These are phyloP conservation scores for Herpetomonas samuelpessoai DNA, from an alignment of 208 protist species.

Conservation along the genomic window DNA sequence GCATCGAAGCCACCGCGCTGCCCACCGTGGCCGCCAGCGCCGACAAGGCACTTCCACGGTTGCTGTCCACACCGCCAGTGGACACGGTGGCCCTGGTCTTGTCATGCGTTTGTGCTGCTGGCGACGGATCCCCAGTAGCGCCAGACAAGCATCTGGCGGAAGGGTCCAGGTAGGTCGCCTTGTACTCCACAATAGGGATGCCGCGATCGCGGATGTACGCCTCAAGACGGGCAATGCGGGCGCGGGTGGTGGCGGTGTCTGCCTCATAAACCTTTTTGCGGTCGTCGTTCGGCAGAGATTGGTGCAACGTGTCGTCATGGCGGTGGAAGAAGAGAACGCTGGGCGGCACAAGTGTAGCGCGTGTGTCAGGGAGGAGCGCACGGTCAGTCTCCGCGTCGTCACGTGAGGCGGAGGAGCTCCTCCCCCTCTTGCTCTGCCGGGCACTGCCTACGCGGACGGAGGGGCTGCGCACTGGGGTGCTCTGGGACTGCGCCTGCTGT, in stretches of 20 bases:
- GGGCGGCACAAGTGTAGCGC: too few species aligned
- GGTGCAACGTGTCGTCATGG: conserved; percentile 32
- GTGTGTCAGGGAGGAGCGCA: too few species aligned
- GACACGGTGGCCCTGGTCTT: too few species aligned
- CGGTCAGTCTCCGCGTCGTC: background rate
- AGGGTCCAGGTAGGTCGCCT: conserved; percentile 24
- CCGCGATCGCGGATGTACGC: conserved; percentile 25
- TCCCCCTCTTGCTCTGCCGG: background rate
- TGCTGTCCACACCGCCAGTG: background rate
- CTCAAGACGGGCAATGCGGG: conserved; percentile 38
- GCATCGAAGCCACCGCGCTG: background rate
- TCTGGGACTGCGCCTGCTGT: background rate
- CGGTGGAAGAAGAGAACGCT: conserved; percentile 82
- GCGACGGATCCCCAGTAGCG: too few species aligned
- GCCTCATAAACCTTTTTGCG: conserved; percentile 43
- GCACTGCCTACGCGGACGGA: background rate
- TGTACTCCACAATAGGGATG: conserved; percentile 47
- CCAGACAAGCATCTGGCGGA: too few species aligned
- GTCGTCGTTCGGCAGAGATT: conserved; percentile 31
- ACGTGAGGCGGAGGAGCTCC: too few species aligned
- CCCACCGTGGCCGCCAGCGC: background rate
- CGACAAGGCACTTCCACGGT: background rate
- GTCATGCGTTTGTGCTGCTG: background rate
- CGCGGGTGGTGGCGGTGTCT: conserved; percentile 33
- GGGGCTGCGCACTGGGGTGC: too few species aligned